Evolutionary conservation across 306 rosid species (phyloP).

Genomic region (Acacia confusa): DNA sequence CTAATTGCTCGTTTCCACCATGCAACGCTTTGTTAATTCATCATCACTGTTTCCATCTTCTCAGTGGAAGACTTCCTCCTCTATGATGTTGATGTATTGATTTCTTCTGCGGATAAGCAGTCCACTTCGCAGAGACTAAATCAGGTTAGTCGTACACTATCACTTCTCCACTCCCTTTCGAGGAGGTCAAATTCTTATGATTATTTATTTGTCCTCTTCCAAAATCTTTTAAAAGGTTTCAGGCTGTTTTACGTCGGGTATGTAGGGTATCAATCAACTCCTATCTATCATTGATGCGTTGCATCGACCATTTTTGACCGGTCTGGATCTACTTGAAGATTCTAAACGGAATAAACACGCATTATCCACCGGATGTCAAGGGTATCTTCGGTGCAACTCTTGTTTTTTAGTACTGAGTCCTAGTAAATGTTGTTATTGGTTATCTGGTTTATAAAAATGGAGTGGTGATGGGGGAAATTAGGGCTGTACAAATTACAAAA

Average conservation of each 20-base stretch:
- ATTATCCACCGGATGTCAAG: slow-evolving; percentile 20
- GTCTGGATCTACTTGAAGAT: slow-evolving; percentile 46
- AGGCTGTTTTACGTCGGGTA: not conserved
- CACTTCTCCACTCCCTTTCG: not conserved
- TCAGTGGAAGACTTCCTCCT: slow-evolving; percentile 66
- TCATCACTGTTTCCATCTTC: not conserved
- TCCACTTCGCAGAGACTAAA: slow-evolving; percentile 29
- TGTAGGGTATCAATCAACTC: slow-evolving; percentile 45
- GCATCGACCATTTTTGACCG: slow-evolving; percentile 40
- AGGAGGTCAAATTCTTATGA: not conserved
- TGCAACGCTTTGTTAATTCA: not conserved
- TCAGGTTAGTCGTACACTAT: slow-evolving; percentile 41
- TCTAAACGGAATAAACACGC: slow-evolving; percentile 33
- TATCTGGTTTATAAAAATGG: not conserved
- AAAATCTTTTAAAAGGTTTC: not conserved
- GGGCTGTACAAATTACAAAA: slow-evolving; percentile 3
- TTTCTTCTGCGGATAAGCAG: slow-evolving; percentile 30
- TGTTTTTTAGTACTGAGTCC: not conserved
- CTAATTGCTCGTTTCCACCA: not conserved
- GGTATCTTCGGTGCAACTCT: not conserved
- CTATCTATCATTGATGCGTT: slow-evolving; percentile 34
- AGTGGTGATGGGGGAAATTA: not conserved
- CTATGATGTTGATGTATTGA: slow-evolving; percentile 39
- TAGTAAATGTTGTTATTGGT: not conserved
- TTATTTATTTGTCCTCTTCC: slow-evolving; percentile 5